Evolutionary conservation across 768 basidiomycete species (phyloP).

Genomic region (Xanthoconium stramineum): DNA sequence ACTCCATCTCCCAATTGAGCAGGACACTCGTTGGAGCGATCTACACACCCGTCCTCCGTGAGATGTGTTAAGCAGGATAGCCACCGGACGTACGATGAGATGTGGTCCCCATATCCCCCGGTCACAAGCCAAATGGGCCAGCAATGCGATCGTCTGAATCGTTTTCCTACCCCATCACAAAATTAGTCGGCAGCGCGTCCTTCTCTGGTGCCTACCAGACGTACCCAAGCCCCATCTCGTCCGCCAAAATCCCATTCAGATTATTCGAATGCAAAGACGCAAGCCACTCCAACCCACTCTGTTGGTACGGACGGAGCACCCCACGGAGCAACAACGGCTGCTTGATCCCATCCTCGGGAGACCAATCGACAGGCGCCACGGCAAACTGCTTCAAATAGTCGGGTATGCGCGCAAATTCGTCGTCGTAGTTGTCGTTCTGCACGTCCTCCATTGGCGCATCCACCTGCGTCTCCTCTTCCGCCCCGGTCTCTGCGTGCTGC

Average conservation of each 20-base stretch:
- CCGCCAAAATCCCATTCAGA: conserved; percentile 81
- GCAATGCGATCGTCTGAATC: conserved; percentile 90
- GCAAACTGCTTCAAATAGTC: conserved; percentile 67
- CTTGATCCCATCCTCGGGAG: conserved; percentile 51
- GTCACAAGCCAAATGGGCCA: conserved; percentile 91
- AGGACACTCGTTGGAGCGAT: conserved; percentile 92
- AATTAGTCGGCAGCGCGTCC: background rate
- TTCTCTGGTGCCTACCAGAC: conserved; percentile 26
- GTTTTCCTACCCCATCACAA: conserved; percentile 62
- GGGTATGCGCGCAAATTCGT: conserved; percentile 39
- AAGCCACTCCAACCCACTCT: conserved; percentile 92
- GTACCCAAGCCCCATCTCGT: conserved; percentile 94
- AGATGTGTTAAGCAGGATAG: no score
- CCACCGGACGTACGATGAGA: conserved; percentile 58
- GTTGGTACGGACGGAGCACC: conserved; percentile 87
- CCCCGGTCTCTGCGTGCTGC: conserved; percentile 3
- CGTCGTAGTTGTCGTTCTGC: conserved; percentile 23
- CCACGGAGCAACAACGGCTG: conserved; percentile 81
- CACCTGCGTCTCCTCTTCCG: background rate
- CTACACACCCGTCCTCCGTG: conserved; percentile 33
- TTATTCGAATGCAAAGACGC: conserved; percentile 80
- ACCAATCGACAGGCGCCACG: conserved; percentile 70
- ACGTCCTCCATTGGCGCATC: conserved; percentile 37
- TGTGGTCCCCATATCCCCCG: conserved; percentile 92
- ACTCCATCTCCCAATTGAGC: conserved; percentile 96